Conservation (phyloP, 495 filamentous ascomycete genomes). For the Hyaloscypha bicolor region DNA sequence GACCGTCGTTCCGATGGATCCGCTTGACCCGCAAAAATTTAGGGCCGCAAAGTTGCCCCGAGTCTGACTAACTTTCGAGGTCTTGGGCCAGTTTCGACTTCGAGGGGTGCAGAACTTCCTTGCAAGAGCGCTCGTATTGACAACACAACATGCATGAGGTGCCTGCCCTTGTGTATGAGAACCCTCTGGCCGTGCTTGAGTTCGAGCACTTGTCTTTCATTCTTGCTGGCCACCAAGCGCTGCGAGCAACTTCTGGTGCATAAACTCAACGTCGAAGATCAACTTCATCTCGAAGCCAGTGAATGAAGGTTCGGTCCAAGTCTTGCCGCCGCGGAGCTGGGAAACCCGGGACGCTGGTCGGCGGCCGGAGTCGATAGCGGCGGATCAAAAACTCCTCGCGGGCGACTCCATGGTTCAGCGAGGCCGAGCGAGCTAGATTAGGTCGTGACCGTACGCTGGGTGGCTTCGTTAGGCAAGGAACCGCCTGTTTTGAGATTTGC, state of each 20-base stretch:
- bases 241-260: not conserved
- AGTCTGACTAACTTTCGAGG: not conserved
- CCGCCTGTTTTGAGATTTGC: not conserved
- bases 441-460: not conserved
- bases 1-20: not conserved
- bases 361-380: not conserved
- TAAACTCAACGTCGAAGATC: not conserved
- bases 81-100: not conserved
- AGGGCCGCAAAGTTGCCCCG: not conserved
- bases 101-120: not conserved
- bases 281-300: not conserved
- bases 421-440: not conserved
- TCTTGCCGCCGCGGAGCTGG: not conserved
- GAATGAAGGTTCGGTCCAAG: not conserved
- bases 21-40: not conserved
- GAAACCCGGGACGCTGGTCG: not conserved
- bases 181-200: not conserved
- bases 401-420: not conserved
- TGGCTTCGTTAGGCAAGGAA: not conserved
- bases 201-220: not conserved
- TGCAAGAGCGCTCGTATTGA: slow-evolving; percentile 12
- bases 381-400: not conserved
- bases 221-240: not conserved
- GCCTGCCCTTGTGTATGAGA: not conserved
- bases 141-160: slow-evolving; percentile 14